These are phyloP conservation scores for Vitis labrusca DNA, from an alignment of 164 flowering plant species.

Conservation along the genomic window DNA sequence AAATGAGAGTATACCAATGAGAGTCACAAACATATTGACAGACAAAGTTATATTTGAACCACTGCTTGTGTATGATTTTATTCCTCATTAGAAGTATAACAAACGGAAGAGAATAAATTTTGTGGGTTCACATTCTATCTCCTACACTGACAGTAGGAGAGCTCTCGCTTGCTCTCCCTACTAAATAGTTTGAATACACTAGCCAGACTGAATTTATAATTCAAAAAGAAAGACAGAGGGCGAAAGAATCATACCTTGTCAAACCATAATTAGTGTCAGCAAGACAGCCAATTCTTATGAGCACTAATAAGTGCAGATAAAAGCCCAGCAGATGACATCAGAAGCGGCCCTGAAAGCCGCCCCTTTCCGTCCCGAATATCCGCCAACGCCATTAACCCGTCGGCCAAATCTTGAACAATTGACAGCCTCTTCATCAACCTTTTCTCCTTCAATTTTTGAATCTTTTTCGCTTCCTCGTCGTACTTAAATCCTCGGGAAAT, in stretches of 20 bases:
- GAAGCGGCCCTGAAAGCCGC: constrained; percentile 48
- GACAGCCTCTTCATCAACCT: constrained; percentile 68
- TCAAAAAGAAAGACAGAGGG: not conserved
- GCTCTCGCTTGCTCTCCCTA: not conserved
- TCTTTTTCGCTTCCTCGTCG: constrained; percentile 31
- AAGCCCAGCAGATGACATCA: constrained; percentile 71
- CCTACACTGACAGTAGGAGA: not conserved
- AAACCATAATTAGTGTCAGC: constrained; percentile 34
- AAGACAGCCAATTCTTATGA: constrained; percentile 94
- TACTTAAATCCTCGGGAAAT: constrained; percentile 29
- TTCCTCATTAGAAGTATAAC: not conserved
- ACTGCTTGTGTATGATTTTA: not conserved
- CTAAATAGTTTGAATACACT: no score
- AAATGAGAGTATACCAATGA: no score
- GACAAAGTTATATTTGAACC: not conserved
- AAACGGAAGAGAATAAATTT: not conserved
- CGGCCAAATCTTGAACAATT: constrained; percentile 81
- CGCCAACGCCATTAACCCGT: constrained; percentile 73
- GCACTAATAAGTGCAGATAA: constrained; percentile 90
- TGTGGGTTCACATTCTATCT: not conserved
- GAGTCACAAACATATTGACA: no score
- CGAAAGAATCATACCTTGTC: constrained; percentile 8
- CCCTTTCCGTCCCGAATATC: constrained; percentile 83
- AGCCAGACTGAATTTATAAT: not conserved
- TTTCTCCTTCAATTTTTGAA: constrained; percentile 40